Base-by-base conservation (phyloP, 2,329 filamentous ascomycete genomes). In the Helicocarpus griseus region DNA sequence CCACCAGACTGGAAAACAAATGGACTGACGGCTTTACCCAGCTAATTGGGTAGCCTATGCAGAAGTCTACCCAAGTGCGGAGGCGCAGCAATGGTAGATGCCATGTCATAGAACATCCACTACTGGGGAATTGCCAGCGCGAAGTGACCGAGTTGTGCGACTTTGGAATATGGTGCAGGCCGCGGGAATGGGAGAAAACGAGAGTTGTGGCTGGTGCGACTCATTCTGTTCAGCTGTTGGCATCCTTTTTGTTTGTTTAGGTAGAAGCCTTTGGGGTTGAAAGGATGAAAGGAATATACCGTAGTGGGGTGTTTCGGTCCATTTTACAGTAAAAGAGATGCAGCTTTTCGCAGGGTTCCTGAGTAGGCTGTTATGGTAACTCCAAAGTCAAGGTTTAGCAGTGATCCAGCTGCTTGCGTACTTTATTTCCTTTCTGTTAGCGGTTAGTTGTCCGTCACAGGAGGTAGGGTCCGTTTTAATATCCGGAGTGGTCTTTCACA, bases 21-120 rank as follows among this genome's bases (percentile, higher is more conserved):
- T n/a, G 7, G 5, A 11, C 7, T 38, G 35, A 38, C n/a, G n/a
- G 35, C n/a, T 21, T 8, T 38, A 21, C n/a, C 69, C 69, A 71
- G 28, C 69, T 69, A 29, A 72, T 60, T 9, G 58, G 60, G 49
- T 71, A 21, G 4, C 2, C 17, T 19, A 9, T 38, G 35, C 35
- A 38, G 35, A 2, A 38, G n/a, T n/a, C n/a, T 4, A 3, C 5
- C 35, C 1, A 5, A 19, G 17, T 6, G n/a, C 21, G 17, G 35
- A 38, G 35, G 35, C 35, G 35, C 35, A 38, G 35, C 35, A 38
- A 4, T 19, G 35, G 21, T 3, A 2, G 21, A 17, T 6, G 35
- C 17, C 17, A 4, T 6, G n/a, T 8, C 35, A 38, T 17, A 38
- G 35, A 38, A 19, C 35, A 38, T 38, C 19, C 35, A 7, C 14